These are phyloP conservation scores for Zizania latifolia DNA, from an alignment of 176 grass and related monocot genomes.

Conservation along the genomic window DNA sequence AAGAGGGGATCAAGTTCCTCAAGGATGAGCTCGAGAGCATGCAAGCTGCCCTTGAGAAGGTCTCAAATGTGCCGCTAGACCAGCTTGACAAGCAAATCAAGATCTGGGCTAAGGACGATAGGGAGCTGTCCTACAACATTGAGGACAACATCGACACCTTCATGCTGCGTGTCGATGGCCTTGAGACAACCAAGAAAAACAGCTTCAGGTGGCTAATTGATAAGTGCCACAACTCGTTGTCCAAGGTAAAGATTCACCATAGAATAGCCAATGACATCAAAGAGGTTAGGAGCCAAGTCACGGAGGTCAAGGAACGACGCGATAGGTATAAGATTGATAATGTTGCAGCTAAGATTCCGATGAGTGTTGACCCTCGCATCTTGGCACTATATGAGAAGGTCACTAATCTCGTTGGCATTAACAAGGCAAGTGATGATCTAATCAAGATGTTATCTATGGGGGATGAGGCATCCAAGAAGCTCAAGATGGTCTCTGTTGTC, in stretches of 20 bases:
- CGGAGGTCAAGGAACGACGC: neutral
- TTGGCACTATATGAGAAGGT: neutral
- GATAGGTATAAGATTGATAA: neutral
- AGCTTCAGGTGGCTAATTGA: neutral
- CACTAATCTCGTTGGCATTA: neutral
- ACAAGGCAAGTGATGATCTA: neutral
- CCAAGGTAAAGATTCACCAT: neutral
- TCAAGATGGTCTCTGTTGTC: neutral
- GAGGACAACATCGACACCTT: neutral
- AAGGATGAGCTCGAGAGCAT: neutral
- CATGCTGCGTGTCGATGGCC: neutral
- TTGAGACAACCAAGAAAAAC: neutral
- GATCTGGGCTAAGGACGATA: neutral
- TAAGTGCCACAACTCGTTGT: neutral
- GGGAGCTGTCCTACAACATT: slow-evolving; percentile 4
- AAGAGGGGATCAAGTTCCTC: neutral
- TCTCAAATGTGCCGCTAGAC: neutral
- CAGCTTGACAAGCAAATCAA: neutral
- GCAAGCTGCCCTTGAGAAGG: neutral
- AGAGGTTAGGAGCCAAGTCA: neutral
- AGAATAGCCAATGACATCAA: neutral
- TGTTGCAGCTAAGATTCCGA: neutral
- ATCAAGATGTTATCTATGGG: neutral
- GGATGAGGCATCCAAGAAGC: neutral
- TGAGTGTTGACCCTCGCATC: neutral